These are phyloP conservation scores for Cladophialophora carrionii DNA, from an alignment of 2,329 filamentous ascomycete genomes.

Conservation along the genomic window DNA sequence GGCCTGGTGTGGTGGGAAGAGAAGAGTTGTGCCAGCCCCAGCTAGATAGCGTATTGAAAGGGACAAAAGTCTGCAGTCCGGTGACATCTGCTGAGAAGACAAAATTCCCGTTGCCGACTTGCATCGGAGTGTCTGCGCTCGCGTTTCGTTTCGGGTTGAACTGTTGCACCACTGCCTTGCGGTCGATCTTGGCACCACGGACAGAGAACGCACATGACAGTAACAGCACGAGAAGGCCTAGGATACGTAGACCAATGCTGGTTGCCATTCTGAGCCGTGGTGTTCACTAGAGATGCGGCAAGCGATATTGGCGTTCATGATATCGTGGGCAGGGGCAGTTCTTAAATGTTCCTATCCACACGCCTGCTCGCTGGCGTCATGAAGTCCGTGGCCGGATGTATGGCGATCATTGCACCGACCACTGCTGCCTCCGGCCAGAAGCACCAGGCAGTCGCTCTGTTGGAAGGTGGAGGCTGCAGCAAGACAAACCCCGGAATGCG, in stretches of 20 bases:
- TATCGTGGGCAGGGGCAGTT: not conserved
- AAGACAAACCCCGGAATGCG: not conserved
- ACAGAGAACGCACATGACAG: not conserved
- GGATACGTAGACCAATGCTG: not conserved
- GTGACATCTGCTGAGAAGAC: constrained; percentile 16
- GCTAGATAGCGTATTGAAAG: constrained; percentile 8
- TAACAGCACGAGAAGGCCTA: not conserved
- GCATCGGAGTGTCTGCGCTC: constrained; percentile 10
- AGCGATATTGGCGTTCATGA: not conserved
- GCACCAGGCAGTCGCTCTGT: not conserved
- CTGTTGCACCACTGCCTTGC: constrained; percentile 6
- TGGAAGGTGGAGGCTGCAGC: not conserved
- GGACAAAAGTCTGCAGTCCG: constrained; percentile 8
- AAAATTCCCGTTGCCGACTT: constrained; percentile 14
- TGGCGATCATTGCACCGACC: constrained; percentile 1
- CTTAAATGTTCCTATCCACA: not conserved
- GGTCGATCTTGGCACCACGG: not conserved
- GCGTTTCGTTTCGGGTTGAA: constrained; percentile 13
- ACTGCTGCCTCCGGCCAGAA: not conserved
- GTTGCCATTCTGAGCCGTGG: not conserved
- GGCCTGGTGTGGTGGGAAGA: constrained; percentile 7
- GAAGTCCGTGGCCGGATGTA: not conserved
- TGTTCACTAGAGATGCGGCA: not conserved
- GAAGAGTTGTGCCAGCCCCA: constrained; percentile 17
- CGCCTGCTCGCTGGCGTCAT: not conserved